phyloP scores from a whole-genome alignment of 768 basidiomycete genomes.

The Boletus insuetus region DNA sequence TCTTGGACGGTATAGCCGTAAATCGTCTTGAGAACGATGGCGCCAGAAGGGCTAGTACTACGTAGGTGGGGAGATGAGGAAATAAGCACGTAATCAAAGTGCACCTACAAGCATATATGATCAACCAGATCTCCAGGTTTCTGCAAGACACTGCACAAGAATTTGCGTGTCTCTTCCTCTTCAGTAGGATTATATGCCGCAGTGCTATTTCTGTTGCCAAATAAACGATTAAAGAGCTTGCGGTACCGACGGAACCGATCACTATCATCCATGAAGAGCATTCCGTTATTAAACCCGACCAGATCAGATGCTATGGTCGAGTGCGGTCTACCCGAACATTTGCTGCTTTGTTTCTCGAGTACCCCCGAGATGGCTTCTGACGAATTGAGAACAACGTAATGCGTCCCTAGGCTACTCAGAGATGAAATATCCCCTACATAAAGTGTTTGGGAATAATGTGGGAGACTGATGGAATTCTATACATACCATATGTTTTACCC shows the following conservation, averaged over 20 bases:
- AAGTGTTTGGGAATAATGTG: background rate
- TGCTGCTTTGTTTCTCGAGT: conserved; percentile 50
- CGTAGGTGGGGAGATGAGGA: background rate
- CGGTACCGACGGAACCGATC: conserved; percentile 14
- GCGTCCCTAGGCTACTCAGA: conserved; percentile 38
- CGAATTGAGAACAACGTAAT: conserved; percentile 50
- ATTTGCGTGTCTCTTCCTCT: conserved; percentile 18
- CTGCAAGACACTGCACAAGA: conserved; percentile 15
- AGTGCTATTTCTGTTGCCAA: conserved; percentile 13
- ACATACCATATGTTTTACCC: conserved; percentile 51
- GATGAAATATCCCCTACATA: conserved; percentile 20
- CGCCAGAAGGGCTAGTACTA: conserved; percentile 10
- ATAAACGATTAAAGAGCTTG: conserved; percentile 4
- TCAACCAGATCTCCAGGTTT: conserved; percentile 12
- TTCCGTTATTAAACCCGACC: conserved; percentile 11
- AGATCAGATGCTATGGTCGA: conserved; percentile 19
- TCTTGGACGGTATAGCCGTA: conserved; percentile 41
- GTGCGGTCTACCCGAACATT: conserved; percentile 40
- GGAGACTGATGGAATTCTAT: background rate
- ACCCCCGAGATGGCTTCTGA: conserved; percentile 44
- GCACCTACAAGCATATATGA: conserved; percentile 24
- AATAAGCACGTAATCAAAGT: background rate
- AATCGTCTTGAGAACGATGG: conserved; percentile 36
- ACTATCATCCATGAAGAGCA: conserved; percentile 8
- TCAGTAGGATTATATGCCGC: conserved; percentile 10